Evolutionary conservation across 2,329 filamentous ascomycete species (phyloP).

Genomic region (Neofusicoccum sp.): DNA sequence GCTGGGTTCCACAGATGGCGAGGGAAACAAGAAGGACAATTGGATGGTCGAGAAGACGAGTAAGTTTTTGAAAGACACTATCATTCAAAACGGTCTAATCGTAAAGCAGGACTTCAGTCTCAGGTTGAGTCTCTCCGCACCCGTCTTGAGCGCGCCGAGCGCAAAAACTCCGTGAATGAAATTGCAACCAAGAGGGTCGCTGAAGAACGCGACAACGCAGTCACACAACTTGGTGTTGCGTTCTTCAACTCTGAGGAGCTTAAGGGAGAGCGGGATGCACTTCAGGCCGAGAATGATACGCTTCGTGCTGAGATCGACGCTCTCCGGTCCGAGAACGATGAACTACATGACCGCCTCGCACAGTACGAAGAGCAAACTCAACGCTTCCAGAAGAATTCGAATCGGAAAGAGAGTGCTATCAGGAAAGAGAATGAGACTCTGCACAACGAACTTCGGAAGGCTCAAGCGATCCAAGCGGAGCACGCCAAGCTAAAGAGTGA

Average conservation of each 20-base stretch:
- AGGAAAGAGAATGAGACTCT: conserved; percentile 39
- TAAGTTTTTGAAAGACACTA: conserved; percentile 42
- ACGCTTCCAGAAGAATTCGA: conserved; percentile 37
- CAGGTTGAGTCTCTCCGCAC: conserved; percentile 63
- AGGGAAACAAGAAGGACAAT: conserved; percentile 44
- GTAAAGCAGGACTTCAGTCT: conserved; percentile 56
- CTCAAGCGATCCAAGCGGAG: conserved; percentile 31
- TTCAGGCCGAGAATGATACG: conserved; percentile 38
- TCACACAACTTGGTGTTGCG: conserved; percentile 64
- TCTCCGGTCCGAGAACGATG: conserved; percentile 29
- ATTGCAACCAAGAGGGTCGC: conserved; percentile 65
- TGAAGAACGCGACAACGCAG: conserved; percentile 66
- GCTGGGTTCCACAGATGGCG: conserved; percentile 51
- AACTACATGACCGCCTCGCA: conserved; percentile 34
- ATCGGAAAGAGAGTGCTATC: conserved; percentile 36
- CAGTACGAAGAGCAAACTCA: conserved; percentile 39
- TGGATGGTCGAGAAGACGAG: conserved; percentile 57
- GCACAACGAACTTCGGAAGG: conserved; percentile 32
- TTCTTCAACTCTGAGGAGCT: conserved; percentile 59
- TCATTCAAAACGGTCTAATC: not conserved
- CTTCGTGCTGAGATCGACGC: conserved; percentile 37
- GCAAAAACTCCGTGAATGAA: conserved; percentile 64
- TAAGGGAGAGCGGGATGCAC: conserved; percentile 47
- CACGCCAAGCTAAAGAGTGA: conserved; percentile 66
- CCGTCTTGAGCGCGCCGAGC: conserved; percentile 64